A percentile compares a stretch with the other conserved stretches of the same genome.
Evolutionary conservation across 2,329 filamentous ascomycete species (phyloP).

Genomic region (Penicillium sumatraense): DNA sequence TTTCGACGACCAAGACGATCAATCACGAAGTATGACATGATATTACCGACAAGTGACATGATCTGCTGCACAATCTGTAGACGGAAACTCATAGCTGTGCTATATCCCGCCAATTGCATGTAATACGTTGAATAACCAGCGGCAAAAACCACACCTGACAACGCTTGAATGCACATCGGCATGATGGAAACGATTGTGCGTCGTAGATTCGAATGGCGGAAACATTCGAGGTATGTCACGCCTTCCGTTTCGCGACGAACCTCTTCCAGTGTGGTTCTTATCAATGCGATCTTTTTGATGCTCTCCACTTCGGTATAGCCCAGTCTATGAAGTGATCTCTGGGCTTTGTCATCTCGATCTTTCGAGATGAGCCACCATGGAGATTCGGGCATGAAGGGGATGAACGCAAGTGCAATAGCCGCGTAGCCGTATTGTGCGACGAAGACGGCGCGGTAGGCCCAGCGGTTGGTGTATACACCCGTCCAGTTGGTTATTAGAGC

Average conservation of each 20-base stretch:
- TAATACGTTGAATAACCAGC: constrained; percentile 50
- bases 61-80: constrained; percentile 48
- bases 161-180: constrained; percentile 41
- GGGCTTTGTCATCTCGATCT: constrained; percentile 5
- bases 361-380: constrained; percentile 19
- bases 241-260: constrained; percentile 37
- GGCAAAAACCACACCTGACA: constrained; percentile 43
- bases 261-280: constrained; percentile 17
- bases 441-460: constrained; percentile 51
- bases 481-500: constrained; percentile 46
- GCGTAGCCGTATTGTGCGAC: constrained; percentile 49
- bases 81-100: constrained; percentile 40
- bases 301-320: constrained; percentile 12
- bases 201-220: constrained; percentile 44
- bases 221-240: constrained; percentile 47
- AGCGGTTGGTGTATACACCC: constrained; percentile 41
- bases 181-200: constrained; percentile 47
- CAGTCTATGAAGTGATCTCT: constrained; percentile 10
- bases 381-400: constrained; percentile 19
- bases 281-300: constrained; percentile 10
- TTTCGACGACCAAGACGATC: constrained; percentile 43
- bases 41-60: constrained; percentile 45
- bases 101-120: constrained; percentile 48
- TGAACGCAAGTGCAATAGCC: constrained; percentile 34
- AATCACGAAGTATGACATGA: constrained; percentile 46